These are phyloP conservation scores for Psidium friedrichsthalianum DNA, from an alignment of 345 rosid genomes.

Conservation along the genomic window DNA sequence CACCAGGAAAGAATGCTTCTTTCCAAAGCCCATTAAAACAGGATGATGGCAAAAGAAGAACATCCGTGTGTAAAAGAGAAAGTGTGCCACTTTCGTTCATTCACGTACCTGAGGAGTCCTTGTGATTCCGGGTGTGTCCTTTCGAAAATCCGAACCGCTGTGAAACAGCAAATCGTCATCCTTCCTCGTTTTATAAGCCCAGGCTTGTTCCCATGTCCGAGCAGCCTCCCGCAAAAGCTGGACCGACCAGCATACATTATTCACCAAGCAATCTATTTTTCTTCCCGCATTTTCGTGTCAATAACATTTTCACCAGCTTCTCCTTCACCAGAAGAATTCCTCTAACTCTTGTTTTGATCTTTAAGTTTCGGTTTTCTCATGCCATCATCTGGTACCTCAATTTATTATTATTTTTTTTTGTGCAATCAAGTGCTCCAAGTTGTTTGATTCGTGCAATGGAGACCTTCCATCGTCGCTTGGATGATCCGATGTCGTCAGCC, in stretches of 20 bases:
- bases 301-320: neutral
- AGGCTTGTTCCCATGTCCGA: neutral
- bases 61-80: too few relatives aligned
- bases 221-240: conserved; percentile 20
- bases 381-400: neutral
- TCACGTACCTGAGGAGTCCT: neutral
- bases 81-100: too few relatives aligned
- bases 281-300: neutral
- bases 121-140: neutral
- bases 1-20: neutral
- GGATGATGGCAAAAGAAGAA: neutral
- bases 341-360: neutral
- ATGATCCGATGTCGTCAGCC: neutral
- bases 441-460: neutral
- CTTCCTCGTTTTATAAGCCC: neutral
- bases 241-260: conserved; percentile 4
- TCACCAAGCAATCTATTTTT: conserved; percentile 14
- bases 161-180: neutral
- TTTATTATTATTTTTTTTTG: neutral
- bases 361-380: neutral
- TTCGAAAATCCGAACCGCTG: neutral
- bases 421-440: neutral
- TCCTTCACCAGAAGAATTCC: neutral
- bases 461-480: neutral
- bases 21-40: neutral